Conservation (phyloP, 805 yeast species). For the Maudiozyma bulderi region DNA sequence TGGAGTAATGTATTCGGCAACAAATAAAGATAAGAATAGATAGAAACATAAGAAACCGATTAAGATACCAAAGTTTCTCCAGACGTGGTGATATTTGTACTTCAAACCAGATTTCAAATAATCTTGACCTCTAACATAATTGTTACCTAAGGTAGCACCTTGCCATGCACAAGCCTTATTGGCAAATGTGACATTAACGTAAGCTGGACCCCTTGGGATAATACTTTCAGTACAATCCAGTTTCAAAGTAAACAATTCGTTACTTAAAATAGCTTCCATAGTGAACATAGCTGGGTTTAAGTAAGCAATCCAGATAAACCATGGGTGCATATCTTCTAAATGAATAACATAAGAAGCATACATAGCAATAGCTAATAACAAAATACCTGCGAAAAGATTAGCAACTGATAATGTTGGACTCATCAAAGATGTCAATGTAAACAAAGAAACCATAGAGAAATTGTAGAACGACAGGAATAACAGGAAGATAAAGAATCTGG, state of each 20-base stretch:
- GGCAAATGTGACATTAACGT: conserved; percentile 30
- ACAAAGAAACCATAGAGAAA: conserved; percentile 40
- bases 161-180: conserved; percentile 47
- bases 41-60: conserved; percentile 40
- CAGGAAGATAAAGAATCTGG: conserved; percentile 41
- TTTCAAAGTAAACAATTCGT: conserved; percentile 51
- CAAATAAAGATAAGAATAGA: conserved; percentile 20
- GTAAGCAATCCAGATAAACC: conserved; percentile 62
- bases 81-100: conserved; percentile 49
- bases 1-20: conserved; percentile 27
- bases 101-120: conserved; percentile 39
- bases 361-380: conserved; percentile 39
- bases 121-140: conserved; percentile 44
- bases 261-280: conserved; percentile 54
- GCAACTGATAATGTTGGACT: conserved; percentile 46
- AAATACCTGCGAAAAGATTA: conserved; percentile 52
- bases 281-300: conserved; percentile 48
- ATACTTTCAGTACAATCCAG: conserved; percentile 42
- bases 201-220: conserved; percentile 54
- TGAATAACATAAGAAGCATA: conserved; percentile 65
- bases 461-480: conserved; percentile 37
- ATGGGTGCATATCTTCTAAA: conserved; percentile 49
- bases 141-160: conserved; percentile 48
- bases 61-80: conserved; percentile 70
- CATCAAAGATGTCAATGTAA: conserved; percentile 44